Conservation (phyloP, 1,139 yeast genomes). For the Magnusiomyces sp. region DNA sequence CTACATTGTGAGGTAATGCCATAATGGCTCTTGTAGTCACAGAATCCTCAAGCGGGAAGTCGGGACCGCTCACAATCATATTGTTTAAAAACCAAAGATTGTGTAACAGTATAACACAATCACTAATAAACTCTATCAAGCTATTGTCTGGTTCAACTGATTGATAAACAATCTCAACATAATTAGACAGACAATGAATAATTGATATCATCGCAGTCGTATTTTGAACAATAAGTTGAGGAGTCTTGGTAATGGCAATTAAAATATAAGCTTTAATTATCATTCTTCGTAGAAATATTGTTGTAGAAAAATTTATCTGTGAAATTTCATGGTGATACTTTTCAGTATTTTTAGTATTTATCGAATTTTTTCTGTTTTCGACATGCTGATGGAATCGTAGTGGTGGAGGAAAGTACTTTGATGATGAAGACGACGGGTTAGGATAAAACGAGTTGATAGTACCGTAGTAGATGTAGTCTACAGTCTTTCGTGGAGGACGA, state of each 20-base stretch:
- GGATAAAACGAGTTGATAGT: neutral
- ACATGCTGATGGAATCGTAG: neutral
- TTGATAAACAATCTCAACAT: neutral
- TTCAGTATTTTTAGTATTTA: neutral
- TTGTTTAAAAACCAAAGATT: neutral
- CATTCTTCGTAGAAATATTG: neutral
- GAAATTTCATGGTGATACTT: neutral
- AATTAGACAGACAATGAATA: neutral
- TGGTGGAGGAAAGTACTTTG: neutral
- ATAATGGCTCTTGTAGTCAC: neutral
- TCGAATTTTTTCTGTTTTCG: no score
- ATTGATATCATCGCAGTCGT: neutral
- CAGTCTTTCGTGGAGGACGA: no score
- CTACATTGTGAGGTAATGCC: neutral
- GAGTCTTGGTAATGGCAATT: neutral
- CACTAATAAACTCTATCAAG: neutral
- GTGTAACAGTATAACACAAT: neutral
- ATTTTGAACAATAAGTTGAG: neutral
- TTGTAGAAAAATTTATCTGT: neutral
- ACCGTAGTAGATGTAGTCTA: neutral
- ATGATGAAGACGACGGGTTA: neutral
- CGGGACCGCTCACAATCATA: neutral
- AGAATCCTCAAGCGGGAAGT: neutral
- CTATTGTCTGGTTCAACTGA: neutral
- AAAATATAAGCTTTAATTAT: neutral